Conservation (phyloP, 345 rosid species). For the Citrus glauca region DNA sequence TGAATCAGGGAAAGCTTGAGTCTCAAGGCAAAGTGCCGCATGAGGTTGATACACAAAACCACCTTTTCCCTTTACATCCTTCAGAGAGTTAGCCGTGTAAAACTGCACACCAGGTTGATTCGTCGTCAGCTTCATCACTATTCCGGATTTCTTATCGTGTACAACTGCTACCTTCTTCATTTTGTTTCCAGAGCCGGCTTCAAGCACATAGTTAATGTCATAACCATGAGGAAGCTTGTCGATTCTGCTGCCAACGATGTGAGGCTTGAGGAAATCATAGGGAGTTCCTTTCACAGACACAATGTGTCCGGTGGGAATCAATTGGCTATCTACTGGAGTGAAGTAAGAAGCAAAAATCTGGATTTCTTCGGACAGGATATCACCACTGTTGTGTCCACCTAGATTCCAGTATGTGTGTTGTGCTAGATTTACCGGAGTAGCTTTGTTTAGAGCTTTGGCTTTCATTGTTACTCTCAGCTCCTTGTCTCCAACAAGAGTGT, state of each 20-base stretch:
- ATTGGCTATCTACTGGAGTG: constrained; percentile 54
- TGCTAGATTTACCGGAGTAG: constrained; percentile 82
- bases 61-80: constrained; percentile 60
- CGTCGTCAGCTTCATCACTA: constrained; percentile 59
- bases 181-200: constrained; percentile 21
- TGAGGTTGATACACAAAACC: constrained; percentile 55
- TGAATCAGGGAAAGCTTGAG: constrained; percentile 79
- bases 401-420: constrained; percentile 91
- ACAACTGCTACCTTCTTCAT: constrained; percentile 60
- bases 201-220: constrained; percentile 73
- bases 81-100: constrained; percentile 57
- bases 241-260: constrained; percentile 49
- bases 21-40: constrained; percentile 79
- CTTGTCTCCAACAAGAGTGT: constrained; percentile 36
- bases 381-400: constrained; percentile 70
- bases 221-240: constrained; percentile 56
- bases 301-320: constrained; percentile 76
- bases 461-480: constrained; percentile 57
- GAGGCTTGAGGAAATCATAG: constrained; percentile 62
- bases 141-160: constrained; percentile 57
- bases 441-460: constrained; percentile 62
- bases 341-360: constrained; percentile 60
- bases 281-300: constrained; percentile 67
- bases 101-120: constrained; percentile 81
- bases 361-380: constrained; percentile 61